A percentile compares a stretch with the other conserved stretches of the same genome.
phyloP scores from a whole-genome alignment of 2,329 filamentous ascomycete species.

The Chalaropsis thielavioides region DNA sequence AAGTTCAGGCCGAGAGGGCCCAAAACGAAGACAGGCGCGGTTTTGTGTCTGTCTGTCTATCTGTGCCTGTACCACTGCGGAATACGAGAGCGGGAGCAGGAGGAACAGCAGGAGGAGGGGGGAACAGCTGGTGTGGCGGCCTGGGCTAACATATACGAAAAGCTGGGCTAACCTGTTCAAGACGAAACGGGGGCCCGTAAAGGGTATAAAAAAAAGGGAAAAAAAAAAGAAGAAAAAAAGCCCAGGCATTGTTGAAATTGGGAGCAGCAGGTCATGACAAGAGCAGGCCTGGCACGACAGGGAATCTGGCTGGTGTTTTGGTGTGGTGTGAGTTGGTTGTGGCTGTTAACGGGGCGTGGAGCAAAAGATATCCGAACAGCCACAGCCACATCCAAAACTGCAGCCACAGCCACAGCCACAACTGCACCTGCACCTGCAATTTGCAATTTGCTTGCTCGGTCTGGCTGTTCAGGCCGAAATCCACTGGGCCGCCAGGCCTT shows the following conservation, averaged over 20 bases:
- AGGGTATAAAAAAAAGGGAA: background rate
- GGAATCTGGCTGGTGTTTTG: too few relatives aligned
- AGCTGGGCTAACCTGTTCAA: background rate
- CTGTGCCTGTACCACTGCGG: background rate
- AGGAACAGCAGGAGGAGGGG: background rate
- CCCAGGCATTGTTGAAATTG: background rate
- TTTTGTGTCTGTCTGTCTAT: background rate
- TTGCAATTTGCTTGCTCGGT: background rate
- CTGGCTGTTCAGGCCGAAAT: background rate
- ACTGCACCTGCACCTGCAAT: background rate
- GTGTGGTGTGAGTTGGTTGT: too few relatives aligned
- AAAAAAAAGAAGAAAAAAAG: background rate
- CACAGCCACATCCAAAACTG: too few relatives aligned
- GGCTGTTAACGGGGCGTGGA: too few relatives aligned
- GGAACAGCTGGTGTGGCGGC: background rate
- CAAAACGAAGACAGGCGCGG: background rate
- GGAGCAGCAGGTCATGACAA: background rate
- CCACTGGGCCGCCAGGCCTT: background rate
- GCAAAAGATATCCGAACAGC: too few relatives aligned
- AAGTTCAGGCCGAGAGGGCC: background rate
- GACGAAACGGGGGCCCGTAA: background rate
- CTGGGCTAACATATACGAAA: too few relatives aligned
- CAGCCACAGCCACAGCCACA: too few relatives aligned
- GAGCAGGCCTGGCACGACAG: too few relatives aligned
- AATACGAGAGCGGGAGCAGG: background rate